Evolutionary conservation across 2,329 filamentous ascomycete species (phyloP).

Genomic region (Hymenoscyphus occultus): DNA sequence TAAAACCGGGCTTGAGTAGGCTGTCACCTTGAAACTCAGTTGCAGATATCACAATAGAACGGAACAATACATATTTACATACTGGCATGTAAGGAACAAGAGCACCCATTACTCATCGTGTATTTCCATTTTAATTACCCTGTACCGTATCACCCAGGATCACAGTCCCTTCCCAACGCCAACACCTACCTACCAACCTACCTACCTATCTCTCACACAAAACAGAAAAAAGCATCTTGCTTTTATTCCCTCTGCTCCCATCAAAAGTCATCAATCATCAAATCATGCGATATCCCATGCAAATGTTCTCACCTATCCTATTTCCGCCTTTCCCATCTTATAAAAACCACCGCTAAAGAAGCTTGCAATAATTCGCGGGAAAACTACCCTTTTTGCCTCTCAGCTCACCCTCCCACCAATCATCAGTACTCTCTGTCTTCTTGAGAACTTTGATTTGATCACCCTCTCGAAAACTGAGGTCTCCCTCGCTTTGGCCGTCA

Average conservation of each 20-base stretch:
- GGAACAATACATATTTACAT: too few relatives aligned
- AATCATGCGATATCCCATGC: not conserved
- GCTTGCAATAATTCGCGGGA: constrained; percentile 77
- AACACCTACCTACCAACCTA: not conserved
- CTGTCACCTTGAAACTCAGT: too few relatives aligned
- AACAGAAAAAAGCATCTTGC: not conserved
- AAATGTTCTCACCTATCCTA: not conserved
- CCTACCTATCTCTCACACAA: not conserved
- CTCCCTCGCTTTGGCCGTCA: constrained; percentile 63
- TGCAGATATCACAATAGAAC: too few relatives aligned
- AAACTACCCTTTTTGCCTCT: constrained; percentile 67
- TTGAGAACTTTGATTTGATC: constrained; percentile 75
- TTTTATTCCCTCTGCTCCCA: not conserved
- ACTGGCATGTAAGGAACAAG: too few relatives aligned
- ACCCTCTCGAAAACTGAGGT: constrained; percentile 72
- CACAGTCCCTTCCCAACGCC: not conserved
- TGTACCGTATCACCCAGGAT: not conserved
- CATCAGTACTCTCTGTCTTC: constrained; percentile 75
- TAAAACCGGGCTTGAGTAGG: too few relatives aligned
- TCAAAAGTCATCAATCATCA: constrained; percentile 2
- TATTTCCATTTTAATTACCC: constrained; percentile 2
- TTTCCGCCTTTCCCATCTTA: not conserved
- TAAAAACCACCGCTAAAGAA: constrained; percentile 15
- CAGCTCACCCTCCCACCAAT: constrained; percentile 85
- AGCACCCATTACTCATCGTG: not conserved